A percentile compares a stretch with the other conserved stretches of the same genome.
Evolutionary conservation across 2,329 filamentous ascomycete species (phyloP).

Genomic region (Fusarium annulatum): DNA sequence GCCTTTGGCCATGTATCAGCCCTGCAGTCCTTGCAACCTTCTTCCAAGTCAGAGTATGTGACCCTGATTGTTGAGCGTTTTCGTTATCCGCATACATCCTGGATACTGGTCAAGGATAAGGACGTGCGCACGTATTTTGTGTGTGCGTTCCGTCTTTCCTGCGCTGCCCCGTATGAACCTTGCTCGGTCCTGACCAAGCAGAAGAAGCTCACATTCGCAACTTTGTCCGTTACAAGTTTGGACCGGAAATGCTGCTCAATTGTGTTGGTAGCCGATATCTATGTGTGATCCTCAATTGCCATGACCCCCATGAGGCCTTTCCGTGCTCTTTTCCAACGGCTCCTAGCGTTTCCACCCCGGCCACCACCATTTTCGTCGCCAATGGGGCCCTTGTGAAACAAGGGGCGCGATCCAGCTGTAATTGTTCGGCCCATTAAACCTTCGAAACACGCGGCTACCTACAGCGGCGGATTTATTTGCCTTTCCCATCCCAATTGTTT

Average conservation of each 20-base stretch:
- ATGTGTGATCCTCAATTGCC: slow-evolving; percentile 21
- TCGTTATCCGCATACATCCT: neutral
- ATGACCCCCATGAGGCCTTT: slow-evolving; percentile 27
- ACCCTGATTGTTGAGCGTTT: neutral
- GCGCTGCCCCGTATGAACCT: slow-evolving; percentile 18
- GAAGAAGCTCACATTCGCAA: slow-evolving; percentile 28
- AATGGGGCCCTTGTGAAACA: slow-evolving; percentile 40
- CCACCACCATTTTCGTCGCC: slow-evolving; percentile 32
- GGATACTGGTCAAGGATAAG: neutral
- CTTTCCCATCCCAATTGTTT: slow-evolving; percentile 21
- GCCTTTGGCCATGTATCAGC: slow-evolving; percentile 25
- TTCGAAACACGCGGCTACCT: slow-evolving; percentile 43
- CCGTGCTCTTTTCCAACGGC: slow-evolving; percentile 15
- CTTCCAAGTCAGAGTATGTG: slow-evolving; percentile 10
- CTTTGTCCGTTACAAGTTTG: slow-evolving; percentile 40
- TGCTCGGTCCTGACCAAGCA: slow-evolving; percentile 23
- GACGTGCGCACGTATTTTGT: slow-evolving; percentile 5
- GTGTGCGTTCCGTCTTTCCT: slow-evolving; percentile 6
- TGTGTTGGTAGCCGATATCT: slow-evolving; percentile 33
- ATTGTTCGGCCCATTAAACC: slow-evolving; percentile 30
- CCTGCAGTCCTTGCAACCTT: slow-evolving; percentile 19
- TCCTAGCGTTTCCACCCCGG: slow-evolving; percentile 26
- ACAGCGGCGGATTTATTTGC: slow-evolving; percentile 27
- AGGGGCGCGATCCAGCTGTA: slow-evolving; percentile 34
- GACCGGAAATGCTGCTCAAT: slow-evolving; percentile 31